Base-by-base conservation (phyloP, 2,329 filamentous ascomycete genomes). In the Fusarium algeriense region DNA sequence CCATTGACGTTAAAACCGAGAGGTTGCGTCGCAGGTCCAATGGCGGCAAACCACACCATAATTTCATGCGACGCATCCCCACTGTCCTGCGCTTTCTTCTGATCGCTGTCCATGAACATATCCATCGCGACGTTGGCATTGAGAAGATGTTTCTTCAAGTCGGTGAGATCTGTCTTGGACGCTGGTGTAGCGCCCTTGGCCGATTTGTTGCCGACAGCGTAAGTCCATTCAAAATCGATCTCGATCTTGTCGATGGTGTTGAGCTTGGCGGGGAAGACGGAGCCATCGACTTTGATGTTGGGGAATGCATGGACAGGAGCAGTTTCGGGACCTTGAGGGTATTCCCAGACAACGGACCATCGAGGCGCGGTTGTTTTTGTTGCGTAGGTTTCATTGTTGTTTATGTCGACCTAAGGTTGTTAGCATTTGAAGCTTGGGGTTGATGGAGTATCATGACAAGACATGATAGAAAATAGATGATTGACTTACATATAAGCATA, bases 41-140 rank as follows among this genome's bases (percentile, higher is more conserved):
- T 84, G 7, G 79, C 78, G 5, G 82, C 86, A 66, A 89, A 83
- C 86, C 85, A 88, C 38, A 89, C 82, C 86, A 89, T 89, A 78
- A 89, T 81, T 79, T 89, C 87, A 78, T 83, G 85, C 13, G 74
- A 71, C 5, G 87, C 84, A 7, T 80, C 79, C 2, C 76, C 75
- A 44, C 81, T 84, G 76, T 84, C 76, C 45, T 76, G 64, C 0
- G 87, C 79, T 1, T 76, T 81, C 2, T 68, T 73, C 58, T 81
- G 75, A 74, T 87, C 81, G 30, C 72, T 75, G 69, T 88, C 87
- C 58, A 89, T 78, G 78, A 89, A 89, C 83, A 89, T 87, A 79
- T 89, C 87, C 66, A 89, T 80, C 38, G 86, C 87, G 37, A 89
- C 86, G 80, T 89, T 89, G 76, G 85, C 79, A 71, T 87, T 86